These are phyloP conservation scores for Botrytis aclada DNA, from an alignment of 2,329 filamentous ascomycete genomes.

Conservation along the genomic window DNA sequence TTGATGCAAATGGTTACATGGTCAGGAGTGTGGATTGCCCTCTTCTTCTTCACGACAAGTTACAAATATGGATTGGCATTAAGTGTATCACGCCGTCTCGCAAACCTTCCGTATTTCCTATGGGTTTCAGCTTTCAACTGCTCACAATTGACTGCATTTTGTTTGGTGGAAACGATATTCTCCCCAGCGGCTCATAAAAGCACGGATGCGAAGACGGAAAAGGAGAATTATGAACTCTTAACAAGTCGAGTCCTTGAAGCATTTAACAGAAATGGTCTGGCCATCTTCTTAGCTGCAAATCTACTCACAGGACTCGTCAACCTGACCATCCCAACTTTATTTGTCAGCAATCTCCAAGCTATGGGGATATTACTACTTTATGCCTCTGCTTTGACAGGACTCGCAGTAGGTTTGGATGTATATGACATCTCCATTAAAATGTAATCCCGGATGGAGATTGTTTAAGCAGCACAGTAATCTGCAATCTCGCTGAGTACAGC, in stretches of 20 bases:
- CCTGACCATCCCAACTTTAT: conserved; percentile 77
- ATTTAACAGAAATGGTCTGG: conserved; percentile 85
- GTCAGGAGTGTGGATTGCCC: conserved; percentile 62
- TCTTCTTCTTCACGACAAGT: conserved; percentile 69
- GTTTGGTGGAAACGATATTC: conserved; percentile 70
- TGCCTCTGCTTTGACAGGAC: conserved; percentile 59
- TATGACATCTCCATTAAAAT: conserved; percentile 20
- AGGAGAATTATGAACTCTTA: conserved; percentile 60
- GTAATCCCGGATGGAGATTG: conserved; percentile 6
- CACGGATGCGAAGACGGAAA: conserved; percentile 52
- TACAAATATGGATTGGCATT: conserved; percentile 69
- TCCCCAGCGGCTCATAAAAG: conserved; percentile 68
- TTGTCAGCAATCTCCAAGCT: conserved; percentile 60
- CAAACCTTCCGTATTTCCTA: conserved; percentile 88
- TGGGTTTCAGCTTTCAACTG: conserved; percentile 94
- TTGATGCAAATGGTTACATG: conserved; percentile 63
- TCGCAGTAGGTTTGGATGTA: conserved; percentile 64
- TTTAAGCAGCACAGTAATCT: conserved; percentile 1
- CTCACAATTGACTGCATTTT: conserved; percentile 76
- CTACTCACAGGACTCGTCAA: conserved; percentile 87
- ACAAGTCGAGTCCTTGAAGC: conserved; percentile 80
- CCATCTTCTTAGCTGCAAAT: conserved; percentile 83
- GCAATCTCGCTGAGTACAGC: conserved; percentile 5
- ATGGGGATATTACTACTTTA: conserved; percentile 77
- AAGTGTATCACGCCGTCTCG: conserved; percentile 79